Evolutionary conservation across 768 basidiomycete species (phyloP).

Genomic region (Naganishia antarctica): DNA sequence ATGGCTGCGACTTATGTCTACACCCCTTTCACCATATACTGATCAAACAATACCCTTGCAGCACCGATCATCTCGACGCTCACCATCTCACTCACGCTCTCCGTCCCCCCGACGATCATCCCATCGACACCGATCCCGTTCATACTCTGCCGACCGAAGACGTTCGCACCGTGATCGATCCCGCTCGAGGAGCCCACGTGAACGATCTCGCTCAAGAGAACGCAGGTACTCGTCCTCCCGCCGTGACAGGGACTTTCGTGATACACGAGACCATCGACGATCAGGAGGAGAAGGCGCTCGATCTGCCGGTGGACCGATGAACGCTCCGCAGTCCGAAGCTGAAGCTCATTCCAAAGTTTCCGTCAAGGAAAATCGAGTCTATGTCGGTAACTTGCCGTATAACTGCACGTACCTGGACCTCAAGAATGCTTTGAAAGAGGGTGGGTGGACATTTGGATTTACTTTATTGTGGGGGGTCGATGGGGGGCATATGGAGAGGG

Average conservation of each 20-base stretch:
- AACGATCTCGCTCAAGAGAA: slow-evolving; percentile 23
- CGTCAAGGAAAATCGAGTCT: slow-evolving; percentile 97
- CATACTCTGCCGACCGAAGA: slow-evolving; percentile 52
- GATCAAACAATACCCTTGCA: slow-evolving; percentile 33
- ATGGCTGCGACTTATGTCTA: neutral
- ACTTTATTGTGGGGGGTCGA: slow-evolving; percentile 35
- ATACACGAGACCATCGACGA: slow-evolving; percentile 29
- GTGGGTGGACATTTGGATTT: slow-evolving; percentile 76
- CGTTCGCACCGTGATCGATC: slow-evolving; percentile 48
- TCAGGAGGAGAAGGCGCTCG: slow-evolving; percentile 24
- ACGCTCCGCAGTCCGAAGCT: slow-evolving; percentile 68
- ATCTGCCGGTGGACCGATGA: slow-evolving; percentile 42
- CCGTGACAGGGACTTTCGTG: slow-evolving; percentile 29
- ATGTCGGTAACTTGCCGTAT: slow-evolving; percentile 98
- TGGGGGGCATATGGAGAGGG: slow-evolving; percentile 2
- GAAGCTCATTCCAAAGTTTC: slow-evolving; percentile 90
- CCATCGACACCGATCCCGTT: slow-evolving; percentile 54
- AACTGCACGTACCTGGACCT: slow-evolving; percentile 98
- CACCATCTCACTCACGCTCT: slow-evolving; percentile 50
- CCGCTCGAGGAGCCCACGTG: slow-evolving; percentile 44
- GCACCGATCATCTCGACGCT: slow-evolving; percentile 55
- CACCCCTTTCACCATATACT: slow-evolving; percentile 27
- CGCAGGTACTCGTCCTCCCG: slow-evolving; percentile 25
- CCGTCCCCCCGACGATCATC: slow-evolving; percentile 40
- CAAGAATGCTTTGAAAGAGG: slow-evolving; percentile 99